phyloP scores from a whole-genome alignment of 495 filamentous ascomycete genomes.

The Podospora australis region DNA sequence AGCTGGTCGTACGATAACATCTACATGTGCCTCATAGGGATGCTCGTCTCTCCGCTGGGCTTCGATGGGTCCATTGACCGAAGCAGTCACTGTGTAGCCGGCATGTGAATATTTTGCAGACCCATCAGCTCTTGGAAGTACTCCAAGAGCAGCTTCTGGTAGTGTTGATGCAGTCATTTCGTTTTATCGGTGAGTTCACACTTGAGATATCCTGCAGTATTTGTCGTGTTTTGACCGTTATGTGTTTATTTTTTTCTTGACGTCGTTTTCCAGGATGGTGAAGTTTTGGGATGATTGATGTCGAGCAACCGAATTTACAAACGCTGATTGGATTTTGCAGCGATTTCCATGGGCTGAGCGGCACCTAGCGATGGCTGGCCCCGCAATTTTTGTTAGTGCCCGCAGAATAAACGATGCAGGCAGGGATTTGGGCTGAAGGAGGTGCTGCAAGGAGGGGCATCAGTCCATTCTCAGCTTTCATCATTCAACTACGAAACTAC shows the following conservation, averaged over 20 bases:
- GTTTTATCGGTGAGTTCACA: not conserved
- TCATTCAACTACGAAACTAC: not conserved
- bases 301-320: not conserved
- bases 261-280: not conserved
- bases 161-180: slow-evolving; percentile 39
- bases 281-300: slow-evolving; percentile 5
- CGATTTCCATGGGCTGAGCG: slow-evolving; percentile 17
- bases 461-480: not conserved
- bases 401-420: too few relatives aligned
- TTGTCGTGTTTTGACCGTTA: not conserved
- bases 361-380: slow-evolving; percentile 10
- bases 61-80: slow-evolving; percentile 91
- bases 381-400: slow-evolving; percentile 19
- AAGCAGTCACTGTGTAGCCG: slow-evolving; percentile 73
- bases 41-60: slow-evolving; percentile 79
- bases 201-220: not conserved
- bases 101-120: slow-evolving; percentile 76
- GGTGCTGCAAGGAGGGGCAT: not conserved
- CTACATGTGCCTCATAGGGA: slow-evolving; percentile 82
- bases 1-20: slow-evolving; percentile 82
- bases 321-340: slow-evolving; percentile 3
- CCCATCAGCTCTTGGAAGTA: slow-evolving; percentile 72
- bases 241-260: not conserved
- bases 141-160: slow-evolving; percentile 45
- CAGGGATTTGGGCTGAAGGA: slow-evolving; percentile 6